Conservation (phyloP, 2,329 filamentous ascomycete genomes). For the Diaporthe velutina region DNA sequence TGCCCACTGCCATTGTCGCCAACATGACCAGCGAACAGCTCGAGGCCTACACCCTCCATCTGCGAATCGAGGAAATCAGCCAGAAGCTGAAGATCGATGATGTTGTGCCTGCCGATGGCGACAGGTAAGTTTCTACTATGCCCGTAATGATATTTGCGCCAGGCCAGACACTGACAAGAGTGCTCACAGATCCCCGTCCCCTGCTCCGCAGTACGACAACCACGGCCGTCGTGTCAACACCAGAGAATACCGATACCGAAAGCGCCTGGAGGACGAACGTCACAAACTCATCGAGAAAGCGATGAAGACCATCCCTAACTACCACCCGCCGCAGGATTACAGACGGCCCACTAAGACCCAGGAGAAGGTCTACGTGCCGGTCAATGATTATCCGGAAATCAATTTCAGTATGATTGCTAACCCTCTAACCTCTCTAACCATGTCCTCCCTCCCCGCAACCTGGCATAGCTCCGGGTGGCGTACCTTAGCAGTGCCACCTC, state of each 20-base stretch:
- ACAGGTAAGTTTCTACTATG: slow-evolving; percentile 75
- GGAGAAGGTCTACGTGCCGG: slow-evolving; percentile 99
- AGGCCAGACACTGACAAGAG: slow-evolving; percentile 39
- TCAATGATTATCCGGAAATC: slow-evolving; percentile 99
- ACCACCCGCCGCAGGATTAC: slow-evolving; percentile 98
- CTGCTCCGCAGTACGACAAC: slow-evolving; percentile 98
- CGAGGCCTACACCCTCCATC: slow-evolving; percentile 94
- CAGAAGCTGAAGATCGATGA: slow-evolving; percentile 99
- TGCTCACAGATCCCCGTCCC: slow-evolving; percentile 85
- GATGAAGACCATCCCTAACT: slow-evolving; percentile 99
- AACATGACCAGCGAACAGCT: slow-evolving; percentile 99
- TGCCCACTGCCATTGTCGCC: slow-evolving; percentile 95
- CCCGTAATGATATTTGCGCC: not conserved
- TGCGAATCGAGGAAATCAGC: slow-evolving; percentile 98
- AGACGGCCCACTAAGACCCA: slow-evolving; percentile 99
- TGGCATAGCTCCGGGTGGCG: slow-evolving; percentile 57
- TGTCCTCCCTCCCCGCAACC: slow-evolving; percentile 58
- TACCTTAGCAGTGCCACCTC: slow-evolving; percentile 45
- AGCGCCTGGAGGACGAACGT: slow-evolving; percentile 97
- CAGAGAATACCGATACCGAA: slow-evolving; percentile 97
- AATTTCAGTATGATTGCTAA: slow-evolving; percentile 99
- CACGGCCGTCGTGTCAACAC: slow-evolving; percentile 99
- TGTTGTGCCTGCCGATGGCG: slow-evolving; percentile 95
- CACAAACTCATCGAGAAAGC: slow-evolving; percentile 99
- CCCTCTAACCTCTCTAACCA: slow-evolving; percentile 88